Conservation (phyloP, 2,329 filamentous ascomycete species). For the Penicillium psychrosexuale region DNA sequence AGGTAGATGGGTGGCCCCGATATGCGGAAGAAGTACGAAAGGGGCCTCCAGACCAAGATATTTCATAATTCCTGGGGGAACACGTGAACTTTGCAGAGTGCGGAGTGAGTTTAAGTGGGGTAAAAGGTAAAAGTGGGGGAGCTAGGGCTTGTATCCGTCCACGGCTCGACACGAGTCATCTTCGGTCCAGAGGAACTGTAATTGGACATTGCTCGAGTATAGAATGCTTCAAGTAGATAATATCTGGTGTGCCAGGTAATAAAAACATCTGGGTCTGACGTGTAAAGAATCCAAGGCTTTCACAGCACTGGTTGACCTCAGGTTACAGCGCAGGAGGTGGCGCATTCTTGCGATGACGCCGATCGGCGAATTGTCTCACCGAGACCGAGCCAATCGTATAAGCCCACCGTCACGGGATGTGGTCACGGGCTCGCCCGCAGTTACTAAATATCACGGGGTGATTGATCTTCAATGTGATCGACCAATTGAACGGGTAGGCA, state of each 20-base stretch:
- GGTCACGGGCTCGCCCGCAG: not conserved
- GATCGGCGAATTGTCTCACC: not conserved
- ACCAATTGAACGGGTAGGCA: not conserved
- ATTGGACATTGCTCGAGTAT: not conserved
- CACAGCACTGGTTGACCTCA: not conserved
- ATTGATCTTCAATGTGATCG: not conserved
- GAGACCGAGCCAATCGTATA: not conserved
- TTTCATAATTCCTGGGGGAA: not conserved
- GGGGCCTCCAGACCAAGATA: not conserved
- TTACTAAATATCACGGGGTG: not conserved
- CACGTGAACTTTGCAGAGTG: not conserved
- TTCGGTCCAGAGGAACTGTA: conserved; percentile 2
- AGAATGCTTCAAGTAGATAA: not conserved
- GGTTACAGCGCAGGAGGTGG: not conserved
- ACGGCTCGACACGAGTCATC: not conserved
- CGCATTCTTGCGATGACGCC: not conserved
- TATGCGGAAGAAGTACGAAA: not conserved
- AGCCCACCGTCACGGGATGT: too few species aligned
- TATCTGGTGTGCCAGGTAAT: not conserved
- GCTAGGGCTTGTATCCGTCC: not conserved
- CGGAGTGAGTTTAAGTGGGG: not conserved
- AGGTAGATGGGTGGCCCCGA: not conserved
- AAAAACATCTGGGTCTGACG: not conserved
- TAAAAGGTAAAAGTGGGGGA: not conserved
- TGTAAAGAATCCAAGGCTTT: not conserved